Evolutionary conservation across 371 early-diverging fungal species (phyloP).

Genomic region (Rhizomucor pusillus): DNA sequence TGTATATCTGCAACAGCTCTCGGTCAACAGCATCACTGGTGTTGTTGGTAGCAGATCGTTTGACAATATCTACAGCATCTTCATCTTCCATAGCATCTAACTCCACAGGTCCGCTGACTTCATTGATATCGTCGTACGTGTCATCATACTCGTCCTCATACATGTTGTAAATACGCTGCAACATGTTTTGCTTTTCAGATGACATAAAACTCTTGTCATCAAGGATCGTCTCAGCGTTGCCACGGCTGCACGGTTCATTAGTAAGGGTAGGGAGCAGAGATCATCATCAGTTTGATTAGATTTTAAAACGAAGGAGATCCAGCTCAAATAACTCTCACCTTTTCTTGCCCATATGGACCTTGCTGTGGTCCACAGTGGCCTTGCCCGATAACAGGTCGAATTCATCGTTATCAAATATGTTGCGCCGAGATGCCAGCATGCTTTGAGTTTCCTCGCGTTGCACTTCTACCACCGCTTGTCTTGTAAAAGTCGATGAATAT

Average conservation of each 20-base stretch:
- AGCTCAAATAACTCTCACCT: constrained; percentile 38
- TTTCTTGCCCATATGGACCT: constrained; percentile 74
- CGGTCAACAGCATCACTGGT: constrained; percentile 59
- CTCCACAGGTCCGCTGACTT: constrained; percentile 57
- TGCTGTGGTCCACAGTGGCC: constrained; percentile 55
- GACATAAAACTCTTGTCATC: constrained; percentile 60
- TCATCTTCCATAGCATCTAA: constrained; percentile 54
- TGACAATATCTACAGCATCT: constrained; percentile 41
- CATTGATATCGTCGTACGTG: constrained; percentile 79
- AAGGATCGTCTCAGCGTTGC: constrained; percentile 42
- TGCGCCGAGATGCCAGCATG: constrained; percentile 63
- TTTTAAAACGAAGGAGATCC: background rate
- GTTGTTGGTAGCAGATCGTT: constrained; percentile 24
- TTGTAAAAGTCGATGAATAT: background rate
- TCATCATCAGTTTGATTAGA: background rate
- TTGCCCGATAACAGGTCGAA: constrained; percentile 77
- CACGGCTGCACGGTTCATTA: constrained; percentile 20
- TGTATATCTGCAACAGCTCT: constrained; percentile 51
- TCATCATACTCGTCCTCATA: constrained; percentile 92
- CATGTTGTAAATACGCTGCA: constrained; percentile 60
- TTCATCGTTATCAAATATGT: constrained; percentile 90
- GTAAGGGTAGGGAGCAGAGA: background rate
- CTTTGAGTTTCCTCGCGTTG: constrained; percentile 1
- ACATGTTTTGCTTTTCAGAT: constrained; percentile 55
- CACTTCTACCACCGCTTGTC: constrained; percentile 1